Evolutionary conservation across 2,329 filamentous ascomycete genomes (phyloP), one percentile per base, ranked within the genome.

Genomic region (Apiospora phragmitis): DNA sequence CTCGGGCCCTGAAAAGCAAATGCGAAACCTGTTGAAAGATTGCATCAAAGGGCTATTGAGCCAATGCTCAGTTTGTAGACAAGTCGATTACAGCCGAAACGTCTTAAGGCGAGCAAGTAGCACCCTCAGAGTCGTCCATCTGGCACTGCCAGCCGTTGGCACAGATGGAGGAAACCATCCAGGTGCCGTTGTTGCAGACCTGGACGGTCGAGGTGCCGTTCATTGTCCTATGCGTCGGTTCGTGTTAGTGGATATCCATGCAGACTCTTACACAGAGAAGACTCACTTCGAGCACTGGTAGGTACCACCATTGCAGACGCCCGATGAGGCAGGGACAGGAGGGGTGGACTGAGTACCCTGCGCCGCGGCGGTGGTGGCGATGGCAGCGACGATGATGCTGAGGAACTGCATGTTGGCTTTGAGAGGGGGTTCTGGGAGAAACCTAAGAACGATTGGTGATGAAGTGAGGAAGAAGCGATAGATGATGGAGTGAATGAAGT

Each of bases 331-430:
- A 12, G 42, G 42, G 42, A 14, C 42, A 14, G 42, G 42, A 43
- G 18, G 42, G 18, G 51, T 26, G 4, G 67, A 35, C 11, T 35
- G 41, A 9, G 29, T 55, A 24, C 49, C 41, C 38, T 70, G 68
- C 5, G 62, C 65, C 11, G 51, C 49, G 2, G 43, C 55, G n/a
- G 59, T 16, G 47, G 67, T 32, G 21, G 69, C 66, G n/a, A 72
- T 65, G 49, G 71, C 45, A 14, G 69, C 55, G n/a, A 77, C 68
- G 65, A 80, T 71, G 29, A 77, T 73, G 26, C 80, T 72, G 69
- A 80, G 35, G 67, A 79, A 72, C 45, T 68, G 71, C 73, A 74
- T 74, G 32, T 35, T 68, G 47, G 8, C 12, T 43, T 43, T 65
- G 16, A 35, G 24, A 21, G 11, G 14, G 14, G 8, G 7, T 38